Evolutionary conservation across 179 eudicot genomes (phyloP), one percentile per base, ranked within the genome.

Genomic region (Nepenthes alata): DNA sequence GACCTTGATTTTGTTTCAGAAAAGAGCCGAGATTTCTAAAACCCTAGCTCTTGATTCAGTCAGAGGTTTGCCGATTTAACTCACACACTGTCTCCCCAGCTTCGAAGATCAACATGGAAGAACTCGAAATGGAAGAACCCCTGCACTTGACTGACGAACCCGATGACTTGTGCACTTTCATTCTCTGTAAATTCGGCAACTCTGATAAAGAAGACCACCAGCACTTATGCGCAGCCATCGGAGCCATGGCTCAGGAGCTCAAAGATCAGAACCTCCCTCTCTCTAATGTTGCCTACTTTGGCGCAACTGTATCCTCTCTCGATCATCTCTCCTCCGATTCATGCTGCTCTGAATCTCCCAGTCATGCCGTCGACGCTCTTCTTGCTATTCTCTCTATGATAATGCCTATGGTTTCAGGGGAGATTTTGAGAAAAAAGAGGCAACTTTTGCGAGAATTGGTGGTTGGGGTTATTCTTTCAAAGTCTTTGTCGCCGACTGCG

Each of bases 211-310:
- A 81, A 25, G 73, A 76, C 38, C 85, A 89, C 76, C 84, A 71
- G 7, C 87, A 81, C 63, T 58, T 89, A 5, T 87, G 95, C 71
- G 61, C 78, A 4, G 72, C 75, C 14, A 65, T 83, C 39, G 97
- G 93, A n/a, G 81, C 87, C 53, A 89, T 85, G 69, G 77, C 89
- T 0, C 96, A 91, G 54, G 85, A 67, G 53, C 86, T 91, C 34
- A 83, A 62, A 37, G 98, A 89, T 68, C 78, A 77, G 6, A 70
- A 63, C 58, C 76, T 76, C 35, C 67, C 85, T 52, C 80, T 83
- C 52, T 71, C 89, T 3, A 72, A 83, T 13, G 35, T 83, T 58
- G 76, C 95, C 3, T 91, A 84, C 69, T 77, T 91, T 54, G 95
- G 84, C 56, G 84, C 98, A 72, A 80, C 88, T 3, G 53, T 75